Evolutionary conservation across 441 rosid genomes (phyloP).

Genomic region (Erodium trifolium): DNA sequence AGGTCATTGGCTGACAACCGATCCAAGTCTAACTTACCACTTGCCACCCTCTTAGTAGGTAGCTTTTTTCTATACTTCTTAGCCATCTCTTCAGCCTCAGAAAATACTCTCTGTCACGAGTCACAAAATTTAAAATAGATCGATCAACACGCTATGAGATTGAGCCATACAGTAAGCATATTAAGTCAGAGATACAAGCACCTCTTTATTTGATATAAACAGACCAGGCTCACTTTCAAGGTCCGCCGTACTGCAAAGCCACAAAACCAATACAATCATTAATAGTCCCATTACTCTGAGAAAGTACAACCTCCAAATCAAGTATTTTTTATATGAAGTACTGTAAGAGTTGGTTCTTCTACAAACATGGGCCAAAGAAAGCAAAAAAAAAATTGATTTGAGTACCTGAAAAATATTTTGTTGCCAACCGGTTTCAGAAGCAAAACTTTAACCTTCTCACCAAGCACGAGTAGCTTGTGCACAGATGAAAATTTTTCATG

Average conservation of each 20-base stretch:
- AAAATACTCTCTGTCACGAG: slow-evolving; percentile 48
- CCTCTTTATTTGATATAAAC: slow-evolving; percentile 64
- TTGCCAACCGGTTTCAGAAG: slow-evolving; percentile 74
- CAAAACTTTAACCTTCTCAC: slow-evolving; percentile 63
- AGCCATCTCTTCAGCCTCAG: slow-evolving; percentile 80
- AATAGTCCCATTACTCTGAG: too few species aligned
- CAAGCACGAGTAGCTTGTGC: slow-evolving; percentile 53
- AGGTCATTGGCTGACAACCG: slow-evolving; percentile 26
- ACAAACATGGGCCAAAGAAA: too few species aligned
- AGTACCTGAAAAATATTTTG: slow-evolving; percentile 79
- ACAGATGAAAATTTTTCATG: slow-evolving; percentile 44
- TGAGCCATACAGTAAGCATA: not conserved
- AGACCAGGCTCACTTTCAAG: slow-evolving; percentile 89
- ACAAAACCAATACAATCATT: too few species aligned
- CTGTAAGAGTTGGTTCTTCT: too few species aligned
- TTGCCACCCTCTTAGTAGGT: slow-evolving; percentile 21
- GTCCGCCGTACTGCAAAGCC: slow-evolving; percentile 52
- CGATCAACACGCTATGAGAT: not conserved
- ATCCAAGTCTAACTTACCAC: slow-evolving; percentile 9
- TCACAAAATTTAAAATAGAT: too few species aligned
- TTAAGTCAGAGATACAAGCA: slow-evolving; percentile 14
- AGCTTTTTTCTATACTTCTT: slow-evolving; percentile 57
- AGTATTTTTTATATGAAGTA: too few species aligned
- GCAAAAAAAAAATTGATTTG: not conserved
- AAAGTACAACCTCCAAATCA: too few species aligned